Evolutionary conservation across 495 filamentous ascomycete genomes (phyloP), one percentile per base, ranked within the genome.

Genomic region (Aspergillus saccharolyticus): DNA sequence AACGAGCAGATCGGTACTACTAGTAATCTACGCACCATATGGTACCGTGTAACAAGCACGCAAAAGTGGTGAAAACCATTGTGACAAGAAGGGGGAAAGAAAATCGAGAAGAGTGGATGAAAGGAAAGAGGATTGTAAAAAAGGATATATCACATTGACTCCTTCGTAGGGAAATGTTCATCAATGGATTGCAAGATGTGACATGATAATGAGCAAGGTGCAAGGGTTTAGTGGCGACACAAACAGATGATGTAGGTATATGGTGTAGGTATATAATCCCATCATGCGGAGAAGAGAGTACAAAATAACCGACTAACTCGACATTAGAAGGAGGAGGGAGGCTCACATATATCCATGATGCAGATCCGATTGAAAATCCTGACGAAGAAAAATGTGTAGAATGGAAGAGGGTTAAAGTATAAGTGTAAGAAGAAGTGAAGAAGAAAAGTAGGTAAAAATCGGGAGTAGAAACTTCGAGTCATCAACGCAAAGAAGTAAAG

Each of bases 261-360:
- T n/a, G n/a, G n/a, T n/a, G n/a, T n/a, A n/a, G n/a, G n/a, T 42
- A 51, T 46, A 46, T 19, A n/a, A 19, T 46, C 19, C 7, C 9
- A 19, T 18, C 21, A 46, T 10, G 7, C 44, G 44, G 19, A 22
- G 17, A 46, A n/a, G 19, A 9, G 25, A 28, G 25, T n/a, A n/a
- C 17, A 14, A 2, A 2, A 18, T 7, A 22, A 56, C 18, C 53
- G 43, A 42, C 51, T 49, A 52, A 52, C 21, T 58, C 49, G 17
- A 58, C 8, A 56, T 30, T 44, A 45, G 42, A 42, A 56, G 12
- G 10, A 62, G 33, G 51, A 45, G 33, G 43, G 28, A 21, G 30
- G 44, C 52, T 51, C 59, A 50, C 53, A 55, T 28, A 61, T 61
- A 58, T 28, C 25, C 25, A 28, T 61, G 25, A 48, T 39, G 25